Conservation (phyloP, 2,329 filamentous ascomycete species). For the Zasmidium angulare region DNA sequence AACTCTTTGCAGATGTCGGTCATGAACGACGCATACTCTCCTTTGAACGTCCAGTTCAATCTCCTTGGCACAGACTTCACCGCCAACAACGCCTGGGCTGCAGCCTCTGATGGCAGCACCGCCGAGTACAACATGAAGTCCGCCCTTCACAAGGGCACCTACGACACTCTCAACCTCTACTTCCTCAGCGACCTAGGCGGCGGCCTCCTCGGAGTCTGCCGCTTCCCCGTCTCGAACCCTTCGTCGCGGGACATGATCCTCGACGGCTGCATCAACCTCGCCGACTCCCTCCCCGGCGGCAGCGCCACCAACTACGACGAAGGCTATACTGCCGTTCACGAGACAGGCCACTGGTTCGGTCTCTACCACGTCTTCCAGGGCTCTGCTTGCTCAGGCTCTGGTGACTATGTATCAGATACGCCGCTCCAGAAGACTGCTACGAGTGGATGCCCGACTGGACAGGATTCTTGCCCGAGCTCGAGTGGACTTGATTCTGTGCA, state of each 20-base stretch:
- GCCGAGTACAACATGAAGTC: constrained; percentile 47
- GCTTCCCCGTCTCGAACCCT: constrained; percentile 31
- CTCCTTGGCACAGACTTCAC: constrained; percentile 49
- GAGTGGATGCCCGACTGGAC: constrained; percentile 49
- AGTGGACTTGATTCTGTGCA: constrained; percentile 48
- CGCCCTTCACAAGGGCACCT: constrained; percentile 51
- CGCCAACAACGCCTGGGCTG: constrained; percentile 54
- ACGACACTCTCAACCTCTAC: constrained; percentile 56
- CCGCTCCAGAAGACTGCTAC: constrained; percentile 41
- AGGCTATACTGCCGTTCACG: constrained; percentile 45
- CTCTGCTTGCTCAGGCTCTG: constrained; percentile 39
- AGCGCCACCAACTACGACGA: constrained; percentile 45
- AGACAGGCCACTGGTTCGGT: constrained; percentile 39
- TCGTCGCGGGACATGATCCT: constrained; percentile 42
- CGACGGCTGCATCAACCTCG: constrained; percentile 57
- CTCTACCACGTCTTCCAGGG: constrained; percentile 46
- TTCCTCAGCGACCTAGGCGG: constrained; percentile 52
- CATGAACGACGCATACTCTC: constrained; percentile 36
- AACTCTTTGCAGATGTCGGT: constrained; percentile 7
- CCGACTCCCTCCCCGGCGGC: constrained; percentile 53
- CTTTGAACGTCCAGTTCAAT: constrained; percentile 30
- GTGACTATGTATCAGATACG: constrained; percentile 45
- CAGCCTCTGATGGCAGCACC: constrained; percentile 43
- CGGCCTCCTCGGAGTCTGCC: constrained; percentile 26
- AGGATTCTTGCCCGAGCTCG: constrained; percentile 46